Evolutionary conservation across 2,329 filamentous ascomycete genomes (phyloP).

Genomic region (Ascochyta koolunga): DNA sequence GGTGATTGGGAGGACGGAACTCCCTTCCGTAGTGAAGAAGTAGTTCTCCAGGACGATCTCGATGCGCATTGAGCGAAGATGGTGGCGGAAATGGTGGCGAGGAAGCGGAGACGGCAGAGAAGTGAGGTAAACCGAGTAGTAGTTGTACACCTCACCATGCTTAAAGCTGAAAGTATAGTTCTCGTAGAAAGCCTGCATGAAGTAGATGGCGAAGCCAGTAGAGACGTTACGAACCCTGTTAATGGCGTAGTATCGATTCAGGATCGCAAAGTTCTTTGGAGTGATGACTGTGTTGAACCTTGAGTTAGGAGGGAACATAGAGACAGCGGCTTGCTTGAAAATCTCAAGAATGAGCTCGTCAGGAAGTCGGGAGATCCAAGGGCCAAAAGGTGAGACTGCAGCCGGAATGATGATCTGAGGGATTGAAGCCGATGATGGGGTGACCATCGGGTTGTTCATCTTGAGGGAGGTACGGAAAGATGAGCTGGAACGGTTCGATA

Average conservation of each 20-base stretch:
- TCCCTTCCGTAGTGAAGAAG: not conserved
- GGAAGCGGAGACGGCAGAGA: slow-evolving; percentile 5
- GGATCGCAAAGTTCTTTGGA: slow-evolving; percentile 1
- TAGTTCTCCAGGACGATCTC: slow-evolving; percentile 16
- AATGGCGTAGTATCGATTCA: slow-evolving; percentile 11
- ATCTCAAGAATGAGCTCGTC: slow-evolving; percentile 23
- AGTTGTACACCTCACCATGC: not conserved
- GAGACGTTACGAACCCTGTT: slow-evolving; percentile 14
- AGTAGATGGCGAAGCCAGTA: slow-evolving; percentile 5
- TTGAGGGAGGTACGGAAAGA: not conserved
- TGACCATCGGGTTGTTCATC: not conserved
- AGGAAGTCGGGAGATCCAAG: slow-evolving; percentile 17
- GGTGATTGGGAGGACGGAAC: too few species aligned
- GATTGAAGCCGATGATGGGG: not conserved
- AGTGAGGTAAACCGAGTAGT: not conserved
- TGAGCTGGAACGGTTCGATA: not conserved
- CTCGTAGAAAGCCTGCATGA: slow-evolving; percentile 20
- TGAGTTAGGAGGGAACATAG: not conserved
- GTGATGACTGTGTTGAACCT: slow-evolving; percentile 9
- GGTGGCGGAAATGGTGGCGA: not conserved
- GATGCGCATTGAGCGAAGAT: slow-evolving; percentile 8
- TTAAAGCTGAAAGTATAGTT: slow-evolving; percentile 10
- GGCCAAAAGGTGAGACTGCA: slow-evolving; percentile 1
- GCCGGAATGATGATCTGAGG: slow-evolving; percentile 8
- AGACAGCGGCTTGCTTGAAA: slow-evolving; percentile 12